These are phyloP conservation scores for Golubevia sp. DNA, from an alignment of 1,284 basidiomycete species.

Conservation along the genomic window DNA sequence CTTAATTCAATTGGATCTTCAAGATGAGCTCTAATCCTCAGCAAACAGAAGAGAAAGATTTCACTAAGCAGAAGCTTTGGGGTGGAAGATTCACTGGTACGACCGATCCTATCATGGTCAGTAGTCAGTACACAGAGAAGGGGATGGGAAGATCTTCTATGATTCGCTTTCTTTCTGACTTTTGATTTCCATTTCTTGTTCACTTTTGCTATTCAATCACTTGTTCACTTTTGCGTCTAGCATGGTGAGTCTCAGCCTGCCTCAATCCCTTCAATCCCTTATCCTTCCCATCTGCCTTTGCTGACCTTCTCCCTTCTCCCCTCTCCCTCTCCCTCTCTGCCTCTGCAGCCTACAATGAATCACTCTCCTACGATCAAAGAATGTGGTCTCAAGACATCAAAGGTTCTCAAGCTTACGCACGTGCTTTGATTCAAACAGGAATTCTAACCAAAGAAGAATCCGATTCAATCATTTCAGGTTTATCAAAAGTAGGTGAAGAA, in stretches of 20 bases:
- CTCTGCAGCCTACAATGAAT: constrained; percentile 64
- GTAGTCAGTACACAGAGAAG: not conserved
- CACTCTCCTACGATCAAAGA: constrained; percentile 87
- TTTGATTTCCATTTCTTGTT: not conserved
- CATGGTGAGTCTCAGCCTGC: not conserved
- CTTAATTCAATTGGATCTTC: no score
- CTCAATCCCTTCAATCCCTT: not conserved
- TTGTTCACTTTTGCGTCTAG: not conserved
- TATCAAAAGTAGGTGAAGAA: constrained; percentile 78
- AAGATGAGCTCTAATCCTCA: no score
- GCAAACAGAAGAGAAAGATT: no score
- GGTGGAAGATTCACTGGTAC: constrained; percentile 58
- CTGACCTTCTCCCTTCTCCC: constrained; percentile 9
- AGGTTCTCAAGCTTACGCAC: constrained; percentile 94
- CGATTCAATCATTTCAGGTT: constrained; percentile 75
- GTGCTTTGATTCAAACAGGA: constrained; percentile 76
- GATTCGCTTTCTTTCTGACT: not conserved
- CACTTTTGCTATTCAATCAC: no score
- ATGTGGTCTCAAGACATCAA: constrained; percentile 91
- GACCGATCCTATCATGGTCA: constrained; percentile 33
- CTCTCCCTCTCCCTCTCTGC: constrained; percentile 12
- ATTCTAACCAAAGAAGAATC: constrained; percentile 77
- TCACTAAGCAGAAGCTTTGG: constrained; percentile 59
- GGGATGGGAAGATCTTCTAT: not conserved
- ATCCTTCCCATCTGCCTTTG: not conserved